Evolutionary conservation across 495 filamentous ascomycete species (phyloP), one percentile per base, ranked within the genome.

Genomic region (Talaromyces adpressus): DNA sequence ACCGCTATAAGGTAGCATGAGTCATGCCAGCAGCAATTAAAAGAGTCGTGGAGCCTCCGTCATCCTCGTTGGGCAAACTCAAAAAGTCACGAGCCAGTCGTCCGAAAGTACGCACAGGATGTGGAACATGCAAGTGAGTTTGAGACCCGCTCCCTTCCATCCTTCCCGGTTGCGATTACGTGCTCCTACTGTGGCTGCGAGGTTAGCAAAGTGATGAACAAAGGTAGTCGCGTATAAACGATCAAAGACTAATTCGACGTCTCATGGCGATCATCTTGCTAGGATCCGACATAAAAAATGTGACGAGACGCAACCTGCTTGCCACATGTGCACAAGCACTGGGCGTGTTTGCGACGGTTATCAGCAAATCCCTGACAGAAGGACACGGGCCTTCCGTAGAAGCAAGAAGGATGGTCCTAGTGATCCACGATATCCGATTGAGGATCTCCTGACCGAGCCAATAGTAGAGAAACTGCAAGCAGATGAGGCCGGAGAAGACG

Each of bases 231-330:
- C 22, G 18, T 9, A 52, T 20, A 41, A 60, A n/a, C 39, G 53
- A n/a, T 70, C 70, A 68, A 57, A 72, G 79, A 53, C 77, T 76
- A 27, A 67, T 80, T 20, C 11, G 49, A 25, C 49, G 49, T 52
- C 18, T 1, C 49, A 5, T 51, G 47, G 47, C 34, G 34, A 36
- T 14, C 9, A 36, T 16, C 36, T 47, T 45, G 9, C 5, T 59
- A 85, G 84, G 65, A 77, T 75, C 62, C 76, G 83, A 58, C 77
- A 82, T 64, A 84, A 86, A 39, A 87, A 87, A 72, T 87, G 85
- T 74, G 85, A 84, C 75, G 84, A 87, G 71, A 72, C 69, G 63
- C 82, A 80, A 52, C 84, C 85, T 9, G 30, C 66, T 73, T 22
- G 86, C 81, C 63, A 72, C 69, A 41, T 79, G 81, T 87, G 85